Evolutionary conservation across 805 yeast genomes (phyloP).

Genomic region (Barnettozyma siamensis): DNA sequence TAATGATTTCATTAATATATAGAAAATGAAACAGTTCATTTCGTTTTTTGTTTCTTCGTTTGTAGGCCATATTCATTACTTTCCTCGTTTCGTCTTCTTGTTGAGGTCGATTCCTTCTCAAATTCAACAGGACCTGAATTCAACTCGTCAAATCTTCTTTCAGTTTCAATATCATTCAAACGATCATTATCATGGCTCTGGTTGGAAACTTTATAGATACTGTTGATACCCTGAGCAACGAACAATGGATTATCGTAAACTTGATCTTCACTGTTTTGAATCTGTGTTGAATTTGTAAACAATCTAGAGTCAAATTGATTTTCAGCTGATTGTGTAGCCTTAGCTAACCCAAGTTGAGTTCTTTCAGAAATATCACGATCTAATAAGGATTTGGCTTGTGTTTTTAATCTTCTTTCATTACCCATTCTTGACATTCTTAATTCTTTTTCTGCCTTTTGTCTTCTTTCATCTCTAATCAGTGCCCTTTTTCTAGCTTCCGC

Average conservation of each 20-base stretch:
- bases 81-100: conserved; percentile 6
- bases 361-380: conserved; percentile 52
- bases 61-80: conserved; percentile 22
- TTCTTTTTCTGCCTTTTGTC: conserved; percentile 43
- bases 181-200: conserved; percentile 18
- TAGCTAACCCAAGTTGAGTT: conserved; percentile 46
- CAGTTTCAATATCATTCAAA: conserved; percentile 12
- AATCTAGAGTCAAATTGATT: conserved; percentile 55
- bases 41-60: conserved; percentile 15
- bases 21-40: neutral
- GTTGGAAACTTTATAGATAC: conserved; percentile 39
- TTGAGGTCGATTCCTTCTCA: conserved; percentile 30
- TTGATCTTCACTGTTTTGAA: conserved; percentile 38
- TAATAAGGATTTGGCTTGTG: conserved; percentile 36
- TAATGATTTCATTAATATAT: too few species aligned
- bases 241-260: conserved; percentile 58
- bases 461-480: conserved; percentile 37
- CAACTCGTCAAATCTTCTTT: conserved; percentile 18
- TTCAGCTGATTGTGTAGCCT: conserved; percentile 33
- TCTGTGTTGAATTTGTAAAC: conserved; percentile 41
- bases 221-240: conserved; percentile 44
- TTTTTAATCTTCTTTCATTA: conserved; percentile 36
- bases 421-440: conserved; percentile 38
- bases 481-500: conserved; percentile 31
- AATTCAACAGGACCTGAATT: conserved; percentile 42